A percentile compares a stretch with the other conserved stretches of the same genome.
phyloP scores from a whole-genome alignment of 371 early-diverging fungal genomes.

The Lichtheimia corymbifera region DNA sequence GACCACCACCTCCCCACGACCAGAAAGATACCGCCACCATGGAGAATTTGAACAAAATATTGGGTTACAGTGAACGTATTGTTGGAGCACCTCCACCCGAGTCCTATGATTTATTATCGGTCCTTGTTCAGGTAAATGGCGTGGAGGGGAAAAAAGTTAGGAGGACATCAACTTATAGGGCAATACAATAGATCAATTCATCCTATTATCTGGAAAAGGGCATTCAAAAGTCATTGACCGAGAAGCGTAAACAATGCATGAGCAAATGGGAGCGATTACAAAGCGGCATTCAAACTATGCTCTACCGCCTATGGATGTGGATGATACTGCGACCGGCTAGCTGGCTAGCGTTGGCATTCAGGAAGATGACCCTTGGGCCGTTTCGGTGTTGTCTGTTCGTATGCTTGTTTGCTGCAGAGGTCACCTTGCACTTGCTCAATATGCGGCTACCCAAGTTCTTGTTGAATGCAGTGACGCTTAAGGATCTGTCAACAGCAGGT shows the following conservation, averaged over 20 bases:
- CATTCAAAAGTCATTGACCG: constrained; percentile 13
- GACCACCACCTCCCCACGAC: constrained; percentile 13
- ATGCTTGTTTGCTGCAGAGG: constrained; percentile 47
- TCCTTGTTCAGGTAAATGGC: constrained; percentile 41
- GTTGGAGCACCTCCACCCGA: background rate
- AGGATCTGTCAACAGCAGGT: constrained; percentile 67
- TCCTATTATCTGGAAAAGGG: constrained; percentile 52
- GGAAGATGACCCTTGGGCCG: constrained; percentile 28
- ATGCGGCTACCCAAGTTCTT: constrained; percentile 55
- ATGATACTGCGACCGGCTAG: background rate
- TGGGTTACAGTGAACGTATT: constrained; percentile 13
- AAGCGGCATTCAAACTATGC: background rate
- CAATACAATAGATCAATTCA: constrained; percentile 43
- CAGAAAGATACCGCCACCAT: constrained; percentile 5
- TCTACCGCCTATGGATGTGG: background rate
- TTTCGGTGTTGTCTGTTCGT: constrained; percentile 45
- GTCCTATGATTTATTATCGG: constrained; percentile 24
- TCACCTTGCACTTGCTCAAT: constrained; percentile 54
- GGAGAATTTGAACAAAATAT: constrained; percentile 21
- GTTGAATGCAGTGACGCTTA: constrained; percentile 61
- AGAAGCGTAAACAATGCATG: background rate
- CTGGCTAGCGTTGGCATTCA: constrained; percentile 19
- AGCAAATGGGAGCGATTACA: background rate
- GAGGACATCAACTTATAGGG: background rate
- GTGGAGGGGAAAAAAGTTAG: no score